Evolutionary conservation across 148 eudicot genomes (phyloP).

Genomic region (Linanthus parryae): DNA sequence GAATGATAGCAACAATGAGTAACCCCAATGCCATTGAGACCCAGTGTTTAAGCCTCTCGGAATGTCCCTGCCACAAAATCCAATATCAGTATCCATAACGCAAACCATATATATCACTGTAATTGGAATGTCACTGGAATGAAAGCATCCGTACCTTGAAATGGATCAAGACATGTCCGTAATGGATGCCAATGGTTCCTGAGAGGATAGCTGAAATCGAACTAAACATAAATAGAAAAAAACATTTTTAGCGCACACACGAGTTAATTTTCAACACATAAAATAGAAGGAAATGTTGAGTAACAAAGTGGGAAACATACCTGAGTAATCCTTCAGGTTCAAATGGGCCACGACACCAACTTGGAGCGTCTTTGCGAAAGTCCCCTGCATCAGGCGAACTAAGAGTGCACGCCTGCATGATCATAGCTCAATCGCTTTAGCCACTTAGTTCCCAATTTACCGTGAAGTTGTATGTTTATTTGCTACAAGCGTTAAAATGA

Average conservation of each 20-base stretch:
- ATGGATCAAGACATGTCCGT: constrained; percentile 47
- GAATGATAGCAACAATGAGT: constrained; percentile 31
- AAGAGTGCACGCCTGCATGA: constrained; percentile 36
- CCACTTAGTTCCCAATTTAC: no score
- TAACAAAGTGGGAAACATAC: constrained; percentile 9
- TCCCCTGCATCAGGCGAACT: constrained; percentile 34
- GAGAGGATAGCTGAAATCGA: constrained; percentile 42
- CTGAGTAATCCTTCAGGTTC: constrained; percentile 55
- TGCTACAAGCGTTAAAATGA: no score
- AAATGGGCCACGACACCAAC: constrained; percentile 48
- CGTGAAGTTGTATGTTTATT: no score
- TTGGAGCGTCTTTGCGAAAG: constrained; percentile 31
- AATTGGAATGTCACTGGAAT: neutral
- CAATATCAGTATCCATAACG: neutral
- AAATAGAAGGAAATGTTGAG: no score
- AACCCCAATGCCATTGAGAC: constrained; percentile 44
- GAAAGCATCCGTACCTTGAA: constrained; percentile 20
- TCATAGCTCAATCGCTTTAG: no score
- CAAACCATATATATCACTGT: neutral
- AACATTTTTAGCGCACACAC: constrained; percentile 5
- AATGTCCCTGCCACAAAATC: constrained; percentile 28
- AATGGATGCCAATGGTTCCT: constrained; percentile 51
- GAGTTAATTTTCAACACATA: neutral
- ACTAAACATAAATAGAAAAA: constrained; percentile 17
- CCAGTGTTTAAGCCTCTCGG: constrained; percentile 58